These are phyloP conservation scores for Mycena vulgaris DNA, from an alignment of 768 basidiomycete genomes.

Conservation along the genomic window DNA sequence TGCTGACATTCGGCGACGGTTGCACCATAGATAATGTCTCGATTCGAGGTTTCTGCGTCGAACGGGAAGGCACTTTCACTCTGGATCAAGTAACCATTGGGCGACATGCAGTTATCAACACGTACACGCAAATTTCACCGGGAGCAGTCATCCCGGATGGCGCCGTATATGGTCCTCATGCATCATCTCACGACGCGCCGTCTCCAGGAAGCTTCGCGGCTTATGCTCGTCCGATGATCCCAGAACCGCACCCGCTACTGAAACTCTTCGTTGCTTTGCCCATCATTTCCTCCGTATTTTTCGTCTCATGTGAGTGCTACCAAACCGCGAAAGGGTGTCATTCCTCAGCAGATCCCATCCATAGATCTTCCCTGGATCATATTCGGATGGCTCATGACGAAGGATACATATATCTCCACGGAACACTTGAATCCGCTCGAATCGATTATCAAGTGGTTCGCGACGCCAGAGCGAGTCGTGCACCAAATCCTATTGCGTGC, in stretches of 20 bases:
- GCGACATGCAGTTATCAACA: slow-evolving; percentile 55
- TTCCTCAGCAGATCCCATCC: background rate
- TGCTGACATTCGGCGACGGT: slow-evolving; percentile 60
- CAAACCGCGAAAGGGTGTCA: too few relatives aligned
- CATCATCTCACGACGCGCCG: slow-evolving; percentile 57
- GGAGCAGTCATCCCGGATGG: slow-evolving; percentile 55
- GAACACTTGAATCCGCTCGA: slow-evolving; percentile 53
- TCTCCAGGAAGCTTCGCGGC: slow-evolving; percentile 53
- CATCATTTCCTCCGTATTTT: slow-evolving; percentile 52
- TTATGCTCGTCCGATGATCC: slow-evolving; percentile 55
- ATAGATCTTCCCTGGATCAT: slow-evolving; percentile 61
- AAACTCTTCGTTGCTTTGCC: slow-evolving; percentile 58
- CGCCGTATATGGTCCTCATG: slow-evolving; percentile 61
- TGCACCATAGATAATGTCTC: slow-evolving; percentile 59
- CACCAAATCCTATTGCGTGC: slow-evolving; percentile 58
- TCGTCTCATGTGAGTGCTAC: slow-evolving; percentile 50
- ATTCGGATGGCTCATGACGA: slow-evolving; percentile 56
- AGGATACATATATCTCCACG: slow-evolving; percentile 45
- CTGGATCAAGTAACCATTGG: slow-evolving; percentile 57
- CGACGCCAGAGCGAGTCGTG: slow-evolving; percentile 54
- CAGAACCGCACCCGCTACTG: slow-evolving; percentile 51
- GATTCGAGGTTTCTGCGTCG: slow-evolving; percentile 62
- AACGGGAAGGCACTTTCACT: slow-evolving; percentile 61
- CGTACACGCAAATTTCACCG: slow-evolving; percentile 60
- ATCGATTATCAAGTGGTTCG: slow-evolving; percentile 61